Evolutionary conservation across 495 filamentous ascomycete genomes (phyloP).

Genomic region (Neurospora hispaniola): DNA sequence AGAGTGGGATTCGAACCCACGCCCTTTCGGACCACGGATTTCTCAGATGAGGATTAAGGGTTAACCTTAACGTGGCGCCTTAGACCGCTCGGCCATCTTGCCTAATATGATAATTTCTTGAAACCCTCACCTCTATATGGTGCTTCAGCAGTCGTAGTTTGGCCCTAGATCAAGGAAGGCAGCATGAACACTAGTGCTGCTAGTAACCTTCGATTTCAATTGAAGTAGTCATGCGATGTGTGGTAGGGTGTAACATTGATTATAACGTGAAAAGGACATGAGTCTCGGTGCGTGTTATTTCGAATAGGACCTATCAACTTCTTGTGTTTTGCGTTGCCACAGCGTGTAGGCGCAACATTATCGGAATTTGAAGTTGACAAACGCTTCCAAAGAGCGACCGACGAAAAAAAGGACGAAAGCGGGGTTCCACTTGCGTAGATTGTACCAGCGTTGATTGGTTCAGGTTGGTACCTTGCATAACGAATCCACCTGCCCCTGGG

Average conservation of each 20-base stretch:
- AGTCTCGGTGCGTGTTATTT: not conserved
- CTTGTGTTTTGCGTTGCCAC: not conserved
- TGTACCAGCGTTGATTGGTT: not conserved
- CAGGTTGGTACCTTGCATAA: not conserved
- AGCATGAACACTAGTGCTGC: not conserved
- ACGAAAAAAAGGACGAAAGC: not conserved
- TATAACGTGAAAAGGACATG: too few species aligned
- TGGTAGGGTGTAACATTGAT: too few species aligned
- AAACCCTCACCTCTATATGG: not conserved
- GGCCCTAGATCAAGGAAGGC: not conserved
- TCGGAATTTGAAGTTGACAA: not conserved
- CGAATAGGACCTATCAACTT: not conserved
- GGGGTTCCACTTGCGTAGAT: not conserved
- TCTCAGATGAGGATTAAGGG: not conserved
- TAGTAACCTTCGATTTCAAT: not conserved
- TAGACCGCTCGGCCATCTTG: not conserved
- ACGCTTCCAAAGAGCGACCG: not conserved
- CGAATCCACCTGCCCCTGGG: not conserved
- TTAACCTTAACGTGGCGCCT: not conserved
- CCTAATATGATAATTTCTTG: not conserved
- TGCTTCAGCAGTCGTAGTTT: too few species aligned
- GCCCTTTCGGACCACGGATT: conserved; percentile 23
- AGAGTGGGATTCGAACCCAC: conserved; percentile 30
- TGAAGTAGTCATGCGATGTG: too few species aligned
- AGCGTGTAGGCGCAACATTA: not conserved